Conservation (phyloP, 768 basidiomycete species). For the Xerocomellus amylosporus region DNA sequence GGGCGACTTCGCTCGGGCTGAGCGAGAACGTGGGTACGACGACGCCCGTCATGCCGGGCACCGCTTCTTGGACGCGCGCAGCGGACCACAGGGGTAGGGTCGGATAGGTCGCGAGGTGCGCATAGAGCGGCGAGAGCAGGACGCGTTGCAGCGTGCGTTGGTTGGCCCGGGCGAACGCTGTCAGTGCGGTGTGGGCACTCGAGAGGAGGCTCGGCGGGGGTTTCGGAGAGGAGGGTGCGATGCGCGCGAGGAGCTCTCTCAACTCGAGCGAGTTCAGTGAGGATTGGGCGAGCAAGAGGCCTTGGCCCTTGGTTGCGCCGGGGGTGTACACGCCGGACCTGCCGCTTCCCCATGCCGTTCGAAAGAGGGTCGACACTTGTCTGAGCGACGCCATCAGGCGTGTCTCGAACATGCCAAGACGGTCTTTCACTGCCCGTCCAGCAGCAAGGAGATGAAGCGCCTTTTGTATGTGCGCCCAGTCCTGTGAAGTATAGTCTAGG, state of each 20-base stretch:
- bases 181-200: constrained; percentile 53
- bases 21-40: constrained; percentile 89
- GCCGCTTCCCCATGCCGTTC: constrained; percentile 48
- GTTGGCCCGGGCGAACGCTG: constrained; percentile 63
- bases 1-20: constrained; percentile 84
- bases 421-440: constrained; percentile 68
- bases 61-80: constrained; percentile 27
- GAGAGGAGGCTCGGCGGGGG: constrained; percentile 43
- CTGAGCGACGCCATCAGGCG: constrained; percentile 59
- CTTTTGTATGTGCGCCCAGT: constrained; percentile 85
- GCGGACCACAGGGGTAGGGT: constrained; percentile 65
- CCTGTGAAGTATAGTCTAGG: constrained; percentile 82
- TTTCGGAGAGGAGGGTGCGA: constrained; percentile 20
- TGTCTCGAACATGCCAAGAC: constrained; percentile 64
- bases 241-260: constrained; percentile 33
- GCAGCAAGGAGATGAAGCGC: constrained; percentile 82
- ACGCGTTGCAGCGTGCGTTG: constrained; percentile 79
- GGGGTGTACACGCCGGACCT: constrained; percentile 54
- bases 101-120: constrained; percentile 71
- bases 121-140: constrained; percentile 78
- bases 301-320: constrained; percentile 61
- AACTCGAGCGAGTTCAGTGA: constrained; percentile 80
- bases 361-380: constrained; percentile 59
- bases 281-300: constrained; percentile 78
- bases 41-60: constrained; percentile 38